These are phyloP conservation scores for Rubia peregrina DNA, from an alignment of 305 asterid species.

Conservation along the genomic window DNA sequence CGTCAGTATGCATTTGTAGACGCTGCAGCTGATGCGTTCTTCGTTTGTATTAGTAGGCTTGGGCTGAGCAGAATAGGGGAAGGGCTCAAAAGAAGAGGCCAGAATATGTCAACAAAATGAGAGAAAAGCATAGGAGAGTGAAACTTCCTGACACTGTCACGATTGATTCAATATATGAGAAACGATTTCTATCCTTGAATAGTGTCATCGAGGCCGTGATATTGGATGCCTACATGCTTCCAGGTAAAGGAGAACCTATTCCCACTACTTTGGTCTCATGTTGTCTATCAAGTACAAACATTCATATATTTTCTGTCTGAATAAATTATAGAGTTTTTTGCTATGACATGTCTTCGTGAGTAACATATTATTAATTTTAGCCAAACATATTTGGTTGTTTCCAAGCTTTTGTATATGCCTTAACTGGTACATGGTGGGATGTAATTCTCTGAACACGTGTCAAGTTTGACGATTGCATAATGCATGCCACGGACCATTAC, in stretches of 20 bases:
- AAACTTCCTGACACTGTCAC: conserved; percentile 64
- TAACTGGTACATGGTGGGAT: not conserved
- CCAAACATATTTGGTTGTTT: not conserved
- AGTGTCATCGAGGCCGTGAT: conserved; percentile 87
- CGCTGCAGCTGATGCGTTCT: conserved; percentile 12
- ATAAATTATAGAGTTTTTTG: not conserved
- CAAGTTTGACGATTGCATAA: not conserved
- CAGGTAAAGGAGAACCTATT: conserved; percentile 41
- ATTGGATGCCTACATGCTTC: conserved; percentile 58
- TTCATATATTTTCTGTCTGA: not conserved
- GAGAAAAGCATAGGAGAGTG: conserved; percentile 58
- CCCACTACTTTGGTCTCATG: not conserved
- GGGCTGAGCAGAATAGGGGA: conserved; percentile 69
- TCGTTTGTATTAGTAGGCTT: conserved; percentile 47
- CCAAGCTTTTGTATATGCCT: not conserved
- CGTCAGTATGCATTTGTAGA: not conserved
- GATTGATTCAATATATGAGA: conserved; percentile 81
- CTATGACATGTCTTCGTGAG: not conserved
- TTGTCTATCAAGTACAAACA: not conserved
- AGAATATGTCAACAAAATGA: conserved; percentile 48
- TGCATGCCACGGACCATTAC: not conserved
- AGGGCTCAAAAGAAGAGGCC: conserved; percentile 77
- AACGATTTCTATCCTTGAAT: conserved; percentile 61
- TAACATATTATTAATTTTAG: not conserved
- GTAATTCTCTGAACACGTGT: not conserved